Conservation (phyloP, 1,139 yeast genomes). For the Geotrichum phurueaensis region DNA sequence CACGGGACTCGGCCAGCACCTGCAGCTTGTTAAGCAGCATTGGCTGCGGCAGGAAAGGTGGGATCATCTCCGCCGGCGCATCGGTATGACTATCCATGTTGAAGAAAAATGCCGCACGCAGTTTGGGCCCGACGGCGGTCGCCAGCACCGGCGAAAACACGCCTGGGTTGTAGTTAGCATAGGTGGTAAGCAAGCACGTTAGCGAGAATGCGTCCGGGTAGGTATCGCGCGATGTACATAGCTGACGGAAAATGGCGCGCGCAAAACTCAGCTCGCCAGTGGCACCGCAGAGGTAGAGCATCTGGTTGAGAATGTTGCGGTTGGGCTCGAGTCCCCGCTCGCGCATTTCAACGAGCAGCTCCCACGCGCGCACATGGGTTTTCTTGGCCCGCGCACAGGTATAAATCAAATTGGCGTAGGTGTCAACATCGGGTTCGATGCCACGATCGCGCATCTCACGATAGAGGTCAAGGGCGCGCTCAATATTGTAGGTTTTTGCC, state of each 20-base stretch:
- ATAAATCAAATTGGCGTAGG: slow-evolving; percentile 60
- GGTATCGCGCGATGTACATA: slow-evolving; percentile 39
- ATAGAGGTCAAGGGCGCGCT: slow-evolving; percentile 68
- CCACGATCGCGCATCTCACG: slow-evolving; percentile 54
- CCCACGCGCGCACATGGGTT: slow-evolving; percentile 64
- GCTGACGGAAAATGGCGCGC: slow-evolving; percentile 61
- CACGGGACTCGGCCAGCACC: slow-evolving; percentile 68
- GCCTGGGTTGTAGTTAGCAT: slow-evolving; percentile 31
- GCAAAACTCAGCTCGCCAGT: slow-evolving; percentile 76
- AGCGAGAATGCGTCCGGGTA: slow-evolving; percentile 32
- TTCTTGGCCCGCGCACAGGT: slow-evolving; percentile 59
- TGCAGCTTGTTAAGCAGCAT: slow-evolving; percentile 41
- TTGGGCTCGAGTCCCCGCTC: slow-evolving; percentile 42
- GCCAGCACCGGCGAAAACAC: slow-evolving; percentile 35
- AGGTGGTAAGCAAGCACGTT: slow-evolving; percentile 34
- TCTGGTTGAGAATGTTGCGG: slow-evolving; percentile 54
- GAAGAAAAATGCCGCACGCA: slow-evolving; percentile 28
- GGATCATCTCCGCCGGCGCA: slow-evolving; percentile 24
- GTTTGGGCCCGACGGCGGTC: slow-evolving; percentile 30
- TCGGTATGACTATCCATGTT: slow-evolving; percentile 16
- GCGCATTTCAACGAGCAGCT: slow-evolving; percentile 62
- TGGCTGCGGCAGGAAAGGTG: slow-evolving; percentile 65
- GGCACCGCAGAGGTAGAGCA: slow-evolving; percentile 66
- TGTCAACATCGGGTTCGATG: slow-evolving; percentile 39
- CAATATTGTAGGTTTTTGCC: slow-evolving; percentile 55